These are phyloP conservation scores for Penicillium paradoxum DNA, from an alignment of 495 filamentous ascomycete species.

Conservation along the genomic window DNA sequence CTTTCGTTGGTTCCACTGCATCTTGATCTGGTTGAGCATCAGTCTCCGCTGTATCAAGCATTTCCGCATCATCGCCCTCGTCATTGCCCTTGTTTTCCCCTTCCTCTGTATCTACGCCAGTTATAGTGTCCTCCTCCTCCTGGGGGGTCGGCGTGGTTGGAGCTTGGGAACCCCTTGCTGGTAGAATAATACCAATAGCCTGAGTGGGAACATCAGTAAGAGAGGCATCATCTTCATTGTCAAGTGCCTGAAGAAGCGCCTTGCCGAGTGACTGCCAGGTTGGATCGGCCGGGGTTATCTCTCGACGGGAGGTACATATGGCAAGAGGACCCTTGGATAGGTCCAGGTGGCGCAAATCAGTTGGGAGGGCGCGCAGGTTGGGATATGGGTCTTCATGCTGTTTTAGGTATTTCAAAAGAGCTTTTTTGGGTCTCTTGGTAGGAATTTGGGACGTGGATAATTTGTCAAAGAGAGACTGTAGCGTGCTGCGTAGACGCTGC, in stretches of 20 bases:
- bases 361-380: conserved; percentile 58
- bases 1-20: background rate
- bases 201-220: conserved; percentile 32
- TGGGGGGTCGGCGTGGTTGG: conserved; percentile 14
- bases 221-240: conserved; percentile 39
- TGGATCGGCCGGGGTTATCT: conserved; percentile 28
- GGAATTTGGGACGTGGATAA: conserved; percentile 61
- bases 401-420: conserved; percentile 57
- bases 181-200: conserved; percentile 37
- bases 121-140: conserved; percentile 15
- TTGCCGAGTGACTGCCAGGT: conserved; percentile 54
- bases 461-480: conserved; percentile 65
- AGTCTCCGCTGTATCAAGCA: conserved; percentile 11
- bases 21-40: conserved; percentile 10
- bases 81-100: background rate
- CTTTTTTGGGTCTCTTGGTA: conserved; percentile 59
- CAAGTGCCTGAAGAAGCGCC: conserved; percentile 49
- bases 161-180: conserved; percentile 16
- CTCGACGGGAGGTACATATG: conserved; percentile 24
- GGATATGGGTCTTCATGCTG: conserved; percentile 71
- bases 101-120: conserved; percentile 9
- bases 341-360: conserved; percentile 29
- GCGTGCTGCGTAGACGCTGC: conserved; percentile 65
- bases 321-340: conserved; percentile 26
- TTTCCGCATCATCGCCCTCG: conserved; percentile 13